A percentile compares a stretch with the other conserved stretches of the same genome.
phyloP scores from a whole-genome alignment of 495 filamentous ascomycete species.

The Lasiosphaeria hispida region DNA sequence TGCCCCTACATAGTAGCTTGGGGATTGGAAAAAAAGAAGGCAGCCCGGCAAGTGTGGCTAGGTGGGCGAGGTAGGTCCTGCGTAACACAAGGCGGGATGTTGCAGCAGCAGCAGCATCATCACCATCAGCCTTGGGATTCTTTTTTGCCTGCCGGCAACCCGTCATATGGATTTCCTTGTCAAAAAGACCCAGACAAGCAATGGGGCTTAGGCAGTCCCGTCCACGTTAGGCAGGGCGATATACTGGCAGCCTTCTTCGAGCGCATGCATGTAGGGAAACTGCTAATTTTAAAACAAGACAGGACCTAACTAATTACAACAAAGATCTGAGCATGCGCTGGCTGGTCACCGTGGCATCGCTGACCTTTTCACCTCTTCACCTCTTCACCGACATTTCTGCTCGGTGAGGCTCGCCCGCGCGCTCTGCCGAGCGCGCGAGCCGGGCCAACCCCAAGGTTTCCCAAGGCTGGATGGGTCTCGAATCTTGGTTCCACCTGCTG shows the following conservation, averaged over 20 bases:
- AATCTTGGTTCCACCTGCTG: slow-evolving; percentile 2
- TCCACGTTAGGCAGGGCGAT: too few relatives aligned
- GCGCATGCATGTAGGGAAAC: too few relatives aligned
- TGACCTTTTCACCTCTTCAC: slow-evolving; percentile 1
- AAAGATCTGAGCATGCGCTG: background rate
- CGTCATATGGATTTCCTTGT: background rate
- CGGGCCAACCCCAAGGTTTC: too few relatives aligned
- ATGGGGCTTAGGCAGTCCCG: too few relatives aligned
- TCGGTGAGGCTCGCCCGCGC: background rate
- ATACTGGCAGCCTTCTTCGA: too few relatives aligned
- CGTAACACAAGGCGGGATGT: background rate
- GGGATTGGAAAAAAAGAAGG: background rate
- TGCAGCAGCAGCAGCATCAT: slow-evolving; percentile 8
- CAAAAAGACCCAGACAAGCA: too few relatives aligned
- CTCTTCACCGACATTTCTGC: slow-evolving; percentile 7
- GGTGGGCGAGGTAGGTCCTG: background rate
- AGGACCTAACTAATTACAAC: too few relatives aligned
- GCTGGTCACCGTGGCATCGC: background rate
- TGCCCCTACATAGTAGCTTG: background rate
- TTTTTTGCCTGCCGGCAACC: background rate
- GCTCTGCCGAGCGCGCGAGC: too few relatives aligned
- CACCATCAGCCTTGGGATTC: background rate
- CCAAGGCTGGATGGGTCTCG: background rate
- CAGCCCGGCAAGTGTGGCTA: slow-evolving; percentile 3
- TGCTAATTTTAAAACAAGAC: background rate